Percentiles rank a stretch among this genome's conserved stretches.
Conservation (phyloP, 108 stramenopile species). For the Cyclotella choctawhatcheeana region DNA sequence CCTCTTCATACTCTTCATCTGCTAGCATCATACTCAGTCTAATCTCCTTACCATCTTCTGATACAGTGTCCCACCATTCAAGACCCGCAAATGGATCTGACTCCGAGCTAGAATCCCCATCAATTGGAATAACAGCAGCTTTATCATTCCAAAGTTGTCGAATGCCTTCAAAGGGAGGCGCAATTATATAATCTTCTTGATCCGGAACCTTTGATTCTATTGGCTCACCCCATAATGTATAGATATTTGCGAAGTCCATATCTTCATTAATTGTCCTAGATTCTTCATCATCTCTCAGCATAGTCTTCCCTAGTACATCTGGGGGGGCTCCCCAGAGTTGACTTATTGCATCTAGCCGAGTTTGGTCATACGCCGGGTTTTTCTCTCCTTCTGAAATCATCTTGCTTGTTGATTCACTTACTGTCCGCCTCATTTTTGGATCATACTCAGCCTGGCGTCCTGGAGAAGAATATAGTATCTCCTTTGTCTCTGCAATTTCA, state of each 20-base stretch:
- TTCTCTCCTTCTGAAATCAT: slow-evolving; percentile 4
- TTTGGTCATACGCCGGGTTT: slow-evolving; percentile 60
- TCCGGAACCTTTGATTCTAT: slow-evolving; percentile 11
- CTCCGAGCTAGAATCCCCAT: neutral
- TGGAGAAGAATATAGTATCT: slow-evolving; percentile 55
- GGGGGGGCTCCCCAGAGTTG: slow-evolving; percentile 65
- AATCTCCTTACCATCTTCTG: slow-evolving; percentile 61
- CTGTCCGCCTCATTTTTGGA: slow-evolving; percentile 8
- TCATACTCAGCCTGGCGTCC: slow-evolving; percentile 52
- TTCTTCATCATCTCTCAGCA: slow-evolving; percentile 26
- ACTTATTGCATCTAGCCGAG: slow-evolving; percentile 59
- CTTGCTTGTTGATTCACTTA: neutral
- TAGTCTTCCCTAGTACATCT: slow-evolving; percentile 32
- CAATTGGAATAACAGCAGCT: neutral
- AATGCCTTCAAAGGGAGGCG: slow-evolving; percentile 35
- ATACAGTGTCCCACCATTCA: slow-evolving; percentile 63
- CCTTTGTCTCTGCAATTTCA: slow-evolving; percentile 57
- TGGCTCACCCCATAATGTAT: slow-evolving; percentile 55
- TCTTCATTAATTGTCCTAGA: slow-evolving; percentile 45
- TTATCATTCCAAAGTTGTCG: slow-evolving; percentile 49
- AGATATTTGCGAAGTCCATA: slow-evolving; percentile 43
- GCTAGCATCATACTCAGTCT: slow-evolving; percentile 64
- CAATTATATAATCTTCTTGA: slow-evolving; percentile 22
- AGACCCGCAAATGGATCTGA: slow-evolving; percentile 20
- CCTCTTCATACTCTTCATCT: slow-evolving; percentile 66